Base-by-base conservation (phyloP, 495 filamentous ascomycete genomes). In the Aspergillus sparsus region DNA sequence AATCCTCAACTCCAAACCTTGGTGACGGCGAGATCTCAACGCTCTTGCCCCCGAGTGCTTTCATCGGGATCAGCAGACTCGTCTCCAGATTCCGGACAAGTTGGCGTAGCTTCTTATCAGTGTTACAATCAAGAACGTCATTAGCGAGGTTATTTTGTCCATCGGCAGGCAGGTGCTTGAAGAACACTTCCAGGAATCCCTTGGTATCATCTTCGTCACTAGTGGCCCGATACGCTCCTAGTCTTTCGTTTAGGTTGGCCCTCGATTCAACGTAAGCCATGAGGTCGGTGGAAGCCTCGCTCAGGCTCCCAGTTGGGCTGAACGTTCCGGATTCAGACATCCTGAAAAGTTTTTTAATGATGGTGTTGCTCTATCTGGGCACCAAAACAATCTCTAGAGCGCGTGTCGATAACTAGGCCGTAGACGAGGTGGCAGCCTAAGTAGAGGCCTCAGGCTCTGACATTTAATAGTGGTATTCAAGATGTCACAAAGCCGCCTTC, bases 1-100 rank as follows among this genome's bases (percentile, higher is more conserved):
- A 66, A 58, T 66, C 60, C 11, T 63, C 55, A 6, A 63, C 37
- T 6, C 52, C 51, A 36, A 60, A 16, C 7, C 56, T 57, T 13
- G 51, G 56, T 0, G 55, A 60, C 32, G 47, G 46, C 32, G 53
- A 58, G 18, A 58, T 55, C 7, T 16, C 7, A n/a, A 54, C 47
- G 4, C 53, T 64, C 5, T 42, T 54, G 5, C 44, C 49, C 12
- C 64, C 52, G 9, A 45, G 16, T 15, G 57, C 53, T 45, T 49
- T 16, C 54, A 61, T 37, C 8, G 57, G 61, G 7, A 31, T 21
- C 32, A 66, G 41, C 11, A 62, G 34, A 21, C 49, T 27, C 0
- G 39, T 61, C 36, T 61, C 64, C 2, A 63, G 36, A 52, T 44
- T 54, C 18, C 34, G 13, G 7, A 49, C 61, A 11, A 63, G 61